Evolutionary conservation across 1,284 basidiomycete genomes (phyloP).

Genomic region (Austroboletus novae-zelandiae): DNA sequence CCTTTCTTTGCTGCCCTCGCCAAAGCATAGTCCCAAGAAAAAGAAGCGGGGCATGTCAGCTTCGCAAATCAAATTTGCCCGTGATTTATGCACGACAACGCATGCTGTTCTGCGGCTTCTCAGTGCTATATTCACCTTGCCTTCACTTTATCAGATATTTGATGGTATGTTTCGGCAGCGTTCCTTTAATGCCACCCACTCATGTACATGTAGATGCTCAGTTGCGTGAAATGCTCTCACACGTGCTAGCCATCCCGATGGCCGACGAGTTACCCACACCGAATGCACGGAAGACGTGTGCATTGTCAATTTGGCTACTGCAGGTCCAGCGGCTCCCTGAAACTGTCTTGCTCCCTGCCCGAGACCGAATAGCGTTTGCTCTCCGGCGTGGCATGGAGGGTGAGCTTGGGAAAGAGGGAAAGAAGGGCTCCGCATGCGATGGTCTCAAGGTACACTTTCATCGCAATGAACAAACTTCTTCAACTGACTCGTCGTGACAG

Average conservation of each 20-base stretch:
- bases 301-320: constrained; percentile 68
- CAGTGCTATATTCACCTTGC: constrained; percentile 53
- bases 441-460: constrained; percentile 57
- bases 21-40: constrained; percentile 53
- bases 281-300: constrained; percentile 79
- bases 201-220: constrained; percentile 48
- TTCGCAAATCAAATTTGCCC: constrained; percentile 71
- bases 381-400: constrained; percentile 75
- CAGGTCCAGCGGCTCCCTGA: constrained; percentile 66
- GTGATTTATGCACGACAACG: constrained; percentile 68
- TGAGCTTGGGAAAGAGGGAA: constrained; percentile 80
- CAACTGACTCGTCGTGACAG: constrained; percentile 36
- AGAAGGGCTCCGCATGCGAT: constrained; percentile 74
- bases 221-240: constrained; percentile 55
- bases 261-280: constrained; percentile 67
- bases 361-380: constrained; percentile 63
- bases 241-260: constrained; percentile 67
- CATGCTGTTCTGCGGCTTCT: constrained; percentile 68
- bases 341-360: constrained; percentile 54
- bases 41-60: constrained; percentile 69
- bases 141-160: constrained; percentile 58
- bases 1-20: constrained; percentile 47
- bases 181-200: constrained; percentile 1
- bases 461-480: not conserved
- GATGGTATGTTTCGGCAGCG: constrained; percentile 44